Base-by-base conservation (phyloP, 345 rosid species). In the Hibiscus mutabilis region DNA sequence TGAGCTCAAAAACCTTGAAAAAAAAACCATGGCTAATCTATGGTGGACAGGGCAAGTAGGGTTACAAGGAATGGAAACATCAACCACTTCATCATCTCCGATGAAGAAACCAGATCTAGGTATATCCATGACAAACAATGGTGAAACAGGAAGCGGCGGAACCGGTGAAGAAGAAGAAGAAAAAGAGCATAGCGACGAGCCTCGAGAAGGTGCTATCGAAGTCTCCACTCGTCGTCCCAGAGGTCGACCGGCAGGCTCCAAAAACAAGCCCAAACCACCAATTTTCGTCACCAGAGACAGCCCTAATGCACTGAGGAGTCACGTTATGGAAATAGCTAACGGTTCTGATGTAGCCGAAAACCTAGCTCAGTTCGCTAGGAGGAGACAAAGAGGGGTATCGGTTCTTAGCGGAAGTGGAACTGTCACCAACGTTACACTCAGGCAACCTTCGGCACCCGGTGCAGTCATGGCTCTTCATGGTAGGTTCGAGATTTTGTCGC, bases 101-200 rank as follows among this genome's bases (percentile, higher is more conserved):
- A 67, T 87, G 83, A 84, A 87, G 83, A 86, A 84, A 74, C 87
- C 92, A 78, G 89, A 88, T 86, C 89, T 88, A 66, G 88, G 88
- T 57, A 88, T 88, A 76, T 88, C 92, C 70, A 85, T 87, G 78
- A 70, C 82, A 52, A 85, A 71, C 79, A 75, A 76, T 49, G 79
- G 74, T 60, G 75, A 81, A 10, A 71, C 77, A 11, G 86, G 78
- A 71, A 77, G 87, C 46, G 75, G 81, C 40, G 73, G 81, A 60
- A 63, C 71, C 5, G 76, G 75, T 4, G 86, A 79, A 3, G 80
- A 83, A 60, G 87, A 85, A 37, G 83, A 87, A 46, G 79, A 84
- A 13, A 78, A 79, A 60, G 85, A 85, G n/a, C 84, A 85, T 11
- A 82, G 85, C 71, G 83, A 82, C 11, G 92, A 87, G 74, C 86